Conservation (phyloP, 1,139 yeast species). For the Citeromyces hawaiiensis region DNA sequence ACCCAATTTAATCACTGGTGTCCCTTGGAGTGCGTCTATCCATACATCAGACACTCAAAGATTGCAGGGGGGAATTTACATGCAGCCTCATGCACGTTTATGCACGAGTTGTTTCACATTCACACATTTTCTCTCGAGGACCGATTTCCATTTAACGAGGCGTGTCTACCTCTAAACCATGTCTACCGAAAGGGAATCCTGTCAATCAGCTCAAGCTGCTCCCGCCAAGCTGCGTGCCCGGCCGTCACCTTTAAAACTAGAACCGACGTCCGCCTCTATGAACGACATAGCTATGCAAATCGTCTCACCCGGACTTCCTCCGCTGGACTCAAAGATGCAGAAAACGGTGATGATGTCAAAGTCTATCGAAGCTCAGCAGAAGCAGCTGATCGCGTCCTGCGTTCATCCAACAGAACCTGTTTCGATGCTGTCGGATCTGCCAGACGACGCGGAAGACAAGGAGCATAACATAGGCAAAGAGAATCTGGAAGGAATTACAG, state of each 20-base stretch:
- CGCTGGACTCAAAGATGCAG: conserved; percentile 4
- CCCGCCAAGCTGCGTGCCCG: background rate
- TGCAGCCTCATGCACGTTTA: background rate
- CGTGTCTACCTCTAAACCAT: background rate
- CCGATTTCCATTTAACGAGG: background rate
- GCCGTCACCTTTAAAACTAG: background rate
- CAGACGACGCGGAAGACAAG: too few relatives aligned
- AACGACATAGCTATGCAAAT: conserved; percentile 4
- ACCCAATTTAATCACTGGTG: too few relatives aligned
- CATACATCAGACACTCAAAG: too few relatives aligned
- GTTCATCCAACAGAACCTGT: too few relatives aligned
- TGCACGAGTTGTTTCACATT: background rate
- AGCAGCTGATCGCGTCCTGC: too few relatives aligned
- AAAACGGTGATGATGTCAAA: conserved; percentile 5
- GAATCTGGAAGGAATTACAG: too few relatives aligned
- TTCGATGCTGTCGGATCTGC: too few relatives aligned
- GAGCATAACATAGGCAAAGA: too few relatives aligned
- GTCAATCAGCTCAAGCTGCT: background rate
- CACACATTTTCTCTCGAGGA: background rate
- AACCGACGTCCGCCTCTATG: background rate
- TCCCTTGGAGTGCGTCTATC: too few relatives aligned
- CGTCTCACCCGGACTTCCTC: conserved; percentile 6
- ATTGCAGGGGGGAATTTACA: background rate
- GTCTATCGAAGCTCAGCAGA: too few relatives aligned
- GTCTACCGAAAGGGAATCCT: background rate